Base-by-base conservation (phyloP, 2,329 filamentous ascomycete species). In the Periconia digitata region DNA sequence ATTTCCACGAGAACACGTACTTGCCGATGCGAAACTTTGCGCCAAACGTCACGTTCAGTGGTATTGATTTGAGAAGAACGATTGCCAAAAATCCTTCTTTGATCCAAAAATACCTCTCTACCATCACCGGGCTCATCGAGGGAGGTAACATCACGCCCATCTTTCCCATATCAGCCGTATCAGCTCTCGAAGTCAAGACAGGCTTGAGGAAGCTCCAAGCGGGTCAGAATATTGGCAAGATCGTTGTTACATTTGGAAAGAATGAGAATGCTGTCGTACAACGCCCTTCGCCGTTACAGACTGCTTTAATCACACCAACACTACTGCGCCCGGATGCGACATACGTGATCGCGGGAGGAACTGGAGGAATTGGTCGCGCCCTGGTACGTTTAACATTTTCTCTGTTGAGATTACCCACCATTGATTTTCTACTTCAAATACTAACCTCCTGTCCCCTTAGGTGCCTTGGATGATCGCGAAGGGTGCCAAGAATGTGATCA, bases 181-280 rank as follows among this genome's bases (percentile, higher is more conserved):
- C 29, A 8, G n/a, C n/a, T n/a, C n/a, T n/a, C 29, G 8, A 39
- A 18, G 8, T 39, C 18, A 21, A 20, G 21, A 20, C 10, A 8
- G 51, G 47, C 6, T 51, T 49, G 21, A 27, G 51, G 12, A 20
- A 22, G 12, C 22, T 54, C 24, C 51, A 54, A 48, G 29, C 36
- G 15, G 51, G 51, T n/a, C 46, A 44, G 18, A 13, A 44, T 21
- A 17, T 44, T 13, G 41, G 41, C 8, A 44, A 44, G 24, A 8
- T 44, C 7, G 41, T 44, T 16, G 10, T 44, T 12, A 32, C 29
- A 8, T 8, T 32, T 8, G 29, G 29, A 8, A 8, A 8, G n/a
- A n/a, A 32, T 32, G 29, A 32, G 8, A 8, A n/a, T 32, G 29
- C n/a, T 32, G 8, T 32, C 8, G 29, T n/a, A 8, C 8, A 32